Percentiles rank a stretch among this genome's conserved stretches.
Conservation (phyloP, 1,284 basidiomycete species). For the Trametes polyzona region DNA sequence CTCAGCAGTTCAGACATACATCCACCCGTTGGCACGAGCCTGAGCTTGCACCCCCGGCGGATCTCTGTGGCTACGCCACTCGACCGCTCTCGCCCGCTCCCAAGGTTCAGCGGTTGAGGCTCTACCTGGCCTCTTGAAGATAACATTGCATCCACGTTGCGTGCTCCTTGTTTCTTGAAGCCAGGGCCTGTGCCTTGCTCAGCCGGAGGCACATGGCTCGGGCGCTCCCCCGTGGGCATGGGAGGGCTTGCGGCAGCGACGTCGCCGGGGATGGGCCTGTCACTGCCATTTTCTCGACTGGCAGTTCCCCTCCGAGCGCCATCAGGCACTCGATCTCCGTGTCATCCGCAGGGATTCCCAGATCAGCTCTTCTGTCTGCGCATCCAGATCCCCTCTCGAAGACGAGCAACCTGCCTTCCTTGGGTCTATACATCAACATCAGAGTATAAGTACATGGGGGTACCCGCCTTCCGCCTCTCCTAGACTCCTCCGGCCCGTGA, state of each 20-base stretch:
- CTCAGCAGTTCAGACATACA: neutral
- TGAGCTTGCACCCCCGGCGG: neutral
- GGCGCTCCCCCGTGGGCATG: too few species aligned
- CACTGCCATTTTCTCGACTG: neutral
- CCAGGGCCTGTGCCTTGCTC: too few species aligned
- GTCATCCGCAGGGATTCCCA: neutral
- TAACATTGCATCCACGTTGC: too few species aligned
- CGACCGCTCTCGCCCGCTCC: neutral
- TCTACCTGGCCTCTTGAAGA: too few species aligned
- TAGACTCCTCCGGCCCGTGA: neutral
- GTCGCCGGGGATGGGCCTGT: neutral
- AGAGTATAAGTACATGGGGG: neutral
- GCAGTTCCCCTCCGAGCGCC: neutral
- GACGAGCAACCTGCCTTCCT: neutral
- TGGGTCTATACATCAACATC: neutral
- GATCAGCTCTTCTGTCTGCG: neutral
- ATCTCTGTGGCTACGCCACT: neutral
- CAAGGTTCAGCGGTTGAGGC: neutral
- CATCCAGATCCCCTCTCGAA: neutral
- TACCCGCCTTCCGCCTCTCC: neutral
- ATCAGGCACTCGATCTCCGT: neutral
- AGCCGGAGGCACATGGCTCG: too few species aligned
- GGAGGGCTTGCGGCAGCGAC: neutral
- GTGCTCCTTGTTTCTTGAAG: too few species aligned
- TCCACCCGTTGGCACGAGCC: neutral